phyloP scores from a whole-genome alignment of 108 stramenopile genomes.

The Stephanodiscus triporus region DNA sequence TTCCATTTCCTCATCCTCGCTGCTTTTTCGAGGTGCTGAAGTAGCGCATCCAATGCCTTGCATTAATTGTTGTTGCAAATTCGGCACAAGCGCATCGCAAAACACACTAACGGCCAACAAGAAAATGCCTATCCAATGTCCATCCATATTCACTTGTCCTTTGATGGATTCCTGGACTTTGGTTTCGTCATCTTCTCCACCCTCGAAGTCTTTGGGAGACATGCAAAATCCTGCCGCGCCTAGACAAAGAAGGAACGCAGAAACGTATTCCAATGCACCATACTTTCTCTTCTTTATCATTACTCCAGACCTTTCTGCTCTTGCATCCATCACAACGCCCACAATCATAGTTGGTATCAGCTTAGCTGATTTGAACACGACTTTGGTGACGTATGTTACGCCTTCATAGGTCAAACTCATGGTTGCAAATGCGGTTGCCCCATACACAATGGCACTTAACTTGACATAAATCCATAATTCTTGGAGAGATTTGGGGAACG shows the following conservation, averaged over 20 bases:
- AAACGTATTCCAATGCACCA: conserved; percentile 51
- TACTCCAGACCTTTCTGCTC: conserved; percentile 33
- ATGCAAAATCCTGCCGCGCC: conserved; percentile 69
- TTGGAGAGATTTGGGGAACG: conserved; percentile 47
- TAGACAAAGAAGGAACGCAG: conserved; percentile 59
- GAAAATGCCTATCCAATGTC: conserved; percentile 48
- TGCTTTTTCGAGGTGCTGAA: conserved; percentile 5
- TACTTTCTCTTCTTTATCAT: conserved; percentile 45
- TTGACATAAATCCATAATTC: conserved; percentile 54
- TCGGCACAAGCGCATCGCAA: conserved; percentile 76
- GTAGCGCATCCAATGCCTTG: conserved; percentile 15
- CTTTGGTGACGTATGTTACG: conserved; percentile 75
- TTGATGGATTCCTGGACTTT: conserved; percentile 12
- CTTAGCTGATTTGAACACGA: conserved; percentile 70
- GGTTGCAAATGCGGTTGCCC: conserved; percentile 62
- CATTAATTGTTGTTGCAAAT: conserved; percentile 67
- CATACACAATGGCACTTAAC: conserved; percentile 60
- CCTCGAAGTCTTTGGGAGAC: conserved; percentile 20
- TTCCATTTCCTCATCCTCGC: conserved; percentile 31
- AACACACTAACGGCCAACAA: conserved; percentile 61
- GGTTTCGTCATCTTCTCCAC: conserved; percentile 11
- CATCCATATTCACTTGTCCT: neutral
- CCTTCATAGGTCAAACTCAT: conserved; percentile 54
- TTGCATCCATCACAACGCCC: conserved; percentile 43
- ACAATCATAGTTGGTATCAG: conserved; percentile 79